Base-by-base conservation (phyloP, 495 filamentous ascomycete species). In the Hypomontagnella monticulosa region DNA sequence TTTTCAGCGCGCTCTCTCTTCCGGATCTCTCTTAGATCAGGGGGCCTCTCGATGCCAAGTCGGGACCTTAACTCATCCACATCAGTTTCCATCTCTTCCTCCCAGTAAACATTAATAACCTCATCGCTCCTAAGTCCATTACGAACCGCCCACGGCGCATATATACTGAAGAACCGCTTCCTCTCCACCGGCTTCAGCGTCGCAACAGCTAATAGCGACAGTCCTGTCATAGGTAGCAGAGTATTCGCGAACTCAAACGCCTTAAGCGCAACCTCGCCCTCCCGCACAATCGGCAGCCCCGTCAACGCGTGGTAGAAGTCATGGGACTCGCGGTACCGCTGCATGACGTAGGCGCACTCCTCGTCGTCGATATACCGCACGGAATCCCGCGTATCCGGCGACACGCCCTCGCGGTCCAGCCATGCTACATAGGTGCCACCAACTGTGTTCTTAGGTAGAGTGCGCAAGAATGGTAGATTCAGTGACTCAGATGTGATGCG, bases 291-390 rank as follows among this genome's bases (percentile, higher is more conserved):
- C 0, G 96, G 95, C 32, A 99, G 80, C 0, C 95, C 95, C 10
- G 93, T 97, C 33, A 99, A 80, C 0, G 96, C 95, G 77, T 99
- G 95, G 81, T 96, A 98, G 83, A 99, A 98, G 73, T 99, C 95
- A 76, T 99, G 95, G 70, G 91, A 95, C 77, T 99, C 96, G 46
- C 95, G 87, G 77, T 99, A 99, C 27, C 95, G 88, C 84, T 98
- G 95, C 92, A 99, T 97, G 3, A 98, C 95, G 76, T 98, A 99
- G 15, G 95, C 95, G 74, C 92, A 96, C 73, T 98, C 95, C 52
- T 87, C 88, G 72, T 97, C 89, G 74, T 97, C 94, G 53, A 99
- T 93, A 76, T 96, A 97, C 41, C 89, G 84, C 19, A 99, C 95
- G 14, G 73, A 67, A 34, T 86, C 79, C 8, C 96, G 87, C 20